Evolutionary conservation across 2,329 filamentous ascomycete species (phyloP), one percentile per base, ranked within the genome.

Genomic region (Niveomyces coronatus): DNA sequence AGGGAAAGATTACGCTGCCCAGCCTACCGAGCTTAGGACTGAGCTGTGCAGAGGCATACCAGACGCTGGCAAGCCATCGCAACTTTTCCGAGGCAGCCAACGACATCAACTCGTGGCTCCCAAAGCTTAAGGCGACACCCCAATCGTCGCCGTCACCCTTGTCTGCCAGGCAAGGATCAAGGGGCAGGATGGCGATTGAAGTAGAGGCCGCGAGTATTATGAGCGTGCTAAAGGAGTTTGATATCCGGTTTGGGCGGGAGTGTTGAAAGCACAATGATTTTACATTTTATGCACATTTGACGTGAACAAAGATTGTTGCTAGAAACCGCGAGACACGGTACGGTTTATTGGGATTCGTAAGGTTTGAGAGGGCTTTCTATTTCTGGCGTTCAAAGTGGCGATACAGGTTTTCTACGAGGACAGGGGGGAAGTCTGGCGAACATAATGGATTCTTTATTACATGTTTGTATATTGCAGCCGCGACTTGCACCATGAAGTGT

Each of bases 131-230:
- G 52, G 79, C 79, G 14, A 69, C 70, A 0, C n/a, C n/a, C n/a
- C n/a, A n/a, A n/a, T 70, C 69, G 3, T 55, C 60, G 31, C 48
- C 43, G 4, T 48, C 50, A 9, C 30, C 43, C 44, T 50, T 45
- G 45, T 49, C 50, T 52, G 41, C 48, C 20, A 30, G 36, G 27
- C 37, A 33, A 24, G 32, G 39, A 60, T 35, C 53, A 39, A 56
- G 55, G 38, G 59, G 62, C 44, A 65, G 65, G 39, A 70, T 71
- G 29, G 77, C 82, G 1, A 77, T 87, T 49, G 83, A 88, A 55
- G 82, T 88, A 13, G 83, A 88, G 59, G 82, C 83, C 6, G 83
- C 83, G 1, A 87, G 82, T 56, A 85, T 88, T 39, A 87, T 88
- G 83, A 81, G 80, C 29, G 83, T 87, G n/a, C 61, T 88, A 43